phyloP scores from a whole-genome alignment of 2,329 filamentous ascomycete genomes.

The Fusarium foetens region DNA sequence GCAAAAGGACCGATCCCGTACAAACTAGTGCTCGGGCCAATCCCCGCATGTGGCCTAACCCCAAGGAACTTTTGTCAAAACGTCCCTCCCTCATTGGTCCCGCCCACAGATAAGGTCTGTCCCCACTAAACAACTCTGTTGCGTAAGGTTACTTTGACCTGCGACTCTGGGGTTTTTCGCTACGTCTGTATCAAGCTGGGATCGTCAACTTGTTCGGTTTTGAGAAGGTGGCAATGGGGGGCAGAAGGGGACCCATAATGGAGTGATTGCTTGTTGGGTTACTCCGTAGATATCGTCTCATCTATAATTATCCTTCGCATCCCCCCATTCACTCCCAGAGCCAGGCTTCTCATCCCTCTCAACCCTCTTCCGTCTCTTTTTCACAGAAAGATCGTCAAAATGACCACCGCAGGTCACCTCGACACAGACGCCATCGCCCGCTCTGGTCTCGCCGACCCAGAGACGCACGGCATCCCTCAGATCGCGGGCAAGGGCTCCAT shows the following conservation, averaged over 20 bases:
- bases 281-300: not conserved
- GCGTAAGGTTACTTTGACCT: not conserved
- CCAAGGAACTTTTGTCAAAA: slow-evolving; percentile 28
- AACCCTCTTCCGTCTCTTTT: not conserved
- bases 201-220: slow-evolving; percentile 3
- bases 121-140: slow-evolving; percentile 27
- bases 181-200: slow-evolving; percentile 7
- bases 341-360: not conserved
- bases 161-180: not conserved
- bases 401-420: slow-evolving; percentile 51
- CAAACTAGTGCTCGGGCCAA: slow-evolving; percentile 27
- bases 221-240: not conserved
- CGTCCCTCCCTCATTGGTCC: not conserved
- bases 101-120: slow-evolving; percentile 18
- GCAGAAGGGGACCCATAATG: not conserved
- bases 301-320: slow-evolving; percentile 21
- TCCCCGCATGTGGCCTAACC: slow-evolving; percentile 29
- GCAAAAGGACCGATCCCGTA: slow-evolving; percentile 32
- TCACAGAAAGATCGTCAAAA: slow-evolving; percentile 32
- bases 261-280: not conserved
- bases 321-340: slow-evolving; percentile 9
- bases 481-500: slow-evolving; percentile 45
- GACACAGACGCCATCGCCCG: slow-evolving; percentile 52
- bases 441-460: slow-evolving; percentile 48
- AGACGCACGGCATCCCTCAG: slow-evolving; percentile 44